Conservation (phyloP, 495 filamentous ascomycete species). For the Talaromyces thailandensis region DNA sequence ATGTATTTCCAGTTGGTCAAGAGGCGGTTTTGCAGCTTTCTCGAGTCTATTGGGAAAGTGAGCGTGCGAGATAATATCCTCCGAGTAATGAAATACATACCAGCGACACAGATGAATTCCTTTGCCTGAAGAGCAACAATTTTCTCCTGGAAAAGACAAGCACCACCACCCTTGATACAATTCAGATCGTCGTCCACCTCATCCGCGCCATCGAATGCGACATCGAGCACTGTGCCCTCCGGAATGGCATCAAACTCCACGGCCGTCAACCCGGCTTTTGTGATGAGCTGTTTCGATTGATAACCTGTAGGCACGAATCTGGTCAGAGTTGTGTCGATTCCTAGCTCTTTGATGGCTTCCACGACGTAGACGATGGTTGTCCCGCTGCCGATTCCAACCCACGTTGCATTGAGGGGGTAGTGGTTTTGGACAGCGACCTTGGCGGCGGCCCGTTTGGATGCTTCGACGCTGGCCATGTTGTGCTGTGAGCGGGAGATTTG, state of each 20-base stretch:
- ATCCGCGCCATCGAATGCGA: conserved; percentile 92
- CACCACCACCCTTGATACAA: conserved; percentile 95
- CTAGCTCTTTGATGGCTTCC: conserved; percentile 75
- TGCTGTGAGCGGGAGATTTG: not conserved
- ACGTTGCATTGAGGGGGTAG: conserved; percentile 60
- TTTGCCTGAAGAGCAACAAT: conserved; percentile 76
- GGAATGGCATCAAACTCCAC: conserved; percentile 68
- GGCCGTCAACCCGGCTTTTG: conserved; percentile 63
- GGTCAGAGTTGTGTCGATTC: conserved; percentile 50
- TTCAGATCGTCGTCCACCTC: conserved; percentile 94
- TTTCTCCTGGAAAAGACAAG: conserved; percentile 97
- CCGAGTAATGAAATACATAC: conserved; percentile 26
- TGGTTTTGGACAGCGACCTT: conserved; percentile 76
- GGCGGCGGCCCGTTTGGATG: conserved; percentile 77
- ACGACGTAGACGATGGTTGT: conserved; percentile 94
- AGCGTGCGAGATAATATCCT: not conserved
- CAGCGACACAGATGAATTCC: conserved; percentile 91
- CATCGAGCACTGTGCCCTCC: conserved; percentile 53
- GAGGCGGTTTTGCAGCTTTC: conserved; percentile 73
- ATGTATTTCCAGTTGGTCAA: conserved; percentile 75
- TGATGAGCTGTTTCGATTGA: conserved; percentile 77
- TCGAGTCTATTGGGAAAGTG: conserved; percentile 49
- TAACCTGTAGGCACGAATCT: conserved; percentile 87
- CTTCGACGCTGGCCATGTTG: conserved; percentile 50
- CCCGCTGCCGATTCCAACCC: conserved; percentile 88